phyloP scores from a whole-genome alignment of 1,284 basidiomycete genomes.

The Athelia sp. region DNA sequence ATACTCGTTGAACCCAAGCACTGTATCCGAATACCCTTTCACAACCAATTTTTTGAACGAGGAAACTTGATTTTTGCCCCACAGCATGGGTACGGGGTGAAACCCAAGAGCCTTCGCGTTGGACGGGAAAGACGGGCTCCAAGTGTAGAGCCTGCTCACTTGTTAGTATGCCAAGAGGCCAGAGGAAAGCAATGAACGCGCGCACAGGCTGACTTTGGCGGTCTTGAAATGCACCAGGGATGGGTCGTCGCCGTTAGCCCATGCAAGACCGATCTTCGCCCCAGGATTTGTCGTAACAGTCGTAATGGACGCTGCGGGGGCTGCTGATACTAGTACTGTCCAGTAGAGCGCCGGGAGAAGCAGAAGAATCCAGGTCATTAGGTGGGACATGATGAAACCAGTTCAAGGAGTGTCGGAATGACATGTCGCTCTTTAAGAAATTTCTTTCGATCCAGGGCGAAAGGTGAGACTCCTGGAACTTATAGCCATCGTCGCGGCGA shows the following conservation, averaged over 20 bases:
- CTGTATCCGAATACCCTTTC: conserved; percentile 44
- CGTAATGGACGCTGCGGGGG: too few species aligned
- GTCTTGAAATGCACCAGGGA: conserved; percentile 44
- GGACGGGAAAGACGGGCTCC: conserved; percentile 41
- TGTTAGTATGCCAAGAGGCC: neutral
- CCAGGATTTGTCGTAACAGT: too few species aligned
- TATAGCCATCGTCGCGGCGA: too few species aligned
- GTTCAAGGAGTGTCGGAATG: too few species aligned
- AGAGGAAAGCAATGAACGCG: conserved; percentile 6
- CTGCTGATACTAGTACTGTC: too few species aligned
- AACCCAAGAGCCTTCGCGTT: conserved; percentile 35
- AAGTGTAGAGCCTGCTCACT: conserved; percentile 48
- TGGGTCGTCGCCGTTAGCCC: conserved; percentile 49
- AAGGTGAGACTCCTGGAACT: too few species aligned
- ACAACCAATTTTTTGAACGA: conserved; percentile 40
- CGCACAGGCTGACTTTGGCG: conserved; percentile 40
- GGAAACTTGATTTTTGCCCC: conserved; percentile 47
- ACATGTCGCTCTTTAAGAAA: too few species aligned
- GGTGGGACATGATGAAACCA: too few species aligned
- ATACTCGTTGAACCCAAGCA: conserved; percentile 71
- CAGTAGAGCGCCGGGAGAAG: too few species aligned
- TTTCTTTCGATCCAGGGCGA: too few species aligned
- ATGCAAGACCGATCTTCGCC: conserved; percentile 57
- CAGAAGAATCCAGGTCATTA: too few species aligned
- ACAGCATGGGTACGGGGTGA: conserved; percentile 62